phyloP scores from a whole-genome alignment of 176 grass and related monocot species.

The Rhynchospora tenuis region DNA sequence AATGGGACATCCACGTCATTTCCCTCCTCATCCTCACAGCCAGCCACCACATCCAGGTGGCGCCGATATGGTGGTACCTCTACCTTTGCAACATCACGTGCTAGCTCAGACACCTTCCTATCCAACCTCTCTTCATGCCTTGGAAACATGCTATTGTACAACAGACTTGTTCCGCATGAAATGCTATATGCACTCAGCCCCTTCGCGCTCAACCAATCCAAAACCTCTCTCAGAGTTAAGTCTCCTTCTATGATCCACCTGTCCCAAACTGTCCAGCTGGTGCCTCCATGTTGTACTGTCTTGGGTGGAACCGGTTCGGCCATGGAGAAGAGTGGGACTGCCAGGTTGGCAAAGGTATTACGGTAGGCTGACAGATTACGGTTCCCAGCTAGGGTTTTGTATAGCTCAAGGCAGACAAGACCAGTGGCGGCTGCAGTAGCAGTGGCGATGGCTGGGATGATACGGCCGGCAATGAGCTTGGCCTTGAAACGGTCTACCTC shows the following conservation, averaged over 20 bases:
- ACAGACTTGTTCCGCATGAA: conserved; percentile 65
- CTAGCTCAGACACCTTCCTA: conserved; percentile 61
- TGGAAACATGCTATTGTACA: conserved; percentile 91
- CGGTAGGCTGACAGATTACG: conserved; percentile 70
- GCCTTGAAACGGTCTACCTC: conserved; percentile 95
- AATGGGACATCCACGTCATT: conserved; percentile 86
- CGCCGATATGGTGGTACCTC: conserved; percentile 61
- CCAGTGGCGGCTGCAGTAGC: conserved; percentile 78
- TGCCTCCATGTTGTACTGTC: conserved; percentile 51
- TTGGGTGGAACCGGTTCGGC: conserved; percentile 77
- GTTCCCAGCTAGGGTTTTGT: conserved; percentile 59
- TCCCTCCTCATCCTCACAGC: conserved; percentile 81
- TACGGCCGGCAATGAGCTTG: conserved; percentile 87
- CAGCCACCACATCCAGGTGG: conserved; percentile 67
- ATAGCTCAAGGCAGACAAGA: conserved; percentile 79
- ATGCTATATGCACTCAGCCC: conserved; percentile 81
- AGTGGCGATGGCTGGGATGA: conserved; percentile 87
- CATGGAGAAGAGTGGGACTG: conserved; percentile 82
- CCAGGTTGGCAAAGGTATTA: conserved; percentile 87
- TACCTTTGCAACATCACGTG: conserved; percentile 64
- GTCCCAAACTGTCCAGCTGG: conserved; percentile 86
- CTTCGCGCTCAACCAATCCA: conserved; percentile 73
- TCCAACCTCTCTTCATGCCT: conserved; percentile 82
- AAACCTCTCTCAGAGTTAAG: conserved; percentile 60
- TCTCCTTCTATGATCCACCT: conserved; percentile 68